phyloP scores from a whole-genome alignment of 2,329 filamentous ascomycete genomes.

The Lachnellula cervina region DNA sequence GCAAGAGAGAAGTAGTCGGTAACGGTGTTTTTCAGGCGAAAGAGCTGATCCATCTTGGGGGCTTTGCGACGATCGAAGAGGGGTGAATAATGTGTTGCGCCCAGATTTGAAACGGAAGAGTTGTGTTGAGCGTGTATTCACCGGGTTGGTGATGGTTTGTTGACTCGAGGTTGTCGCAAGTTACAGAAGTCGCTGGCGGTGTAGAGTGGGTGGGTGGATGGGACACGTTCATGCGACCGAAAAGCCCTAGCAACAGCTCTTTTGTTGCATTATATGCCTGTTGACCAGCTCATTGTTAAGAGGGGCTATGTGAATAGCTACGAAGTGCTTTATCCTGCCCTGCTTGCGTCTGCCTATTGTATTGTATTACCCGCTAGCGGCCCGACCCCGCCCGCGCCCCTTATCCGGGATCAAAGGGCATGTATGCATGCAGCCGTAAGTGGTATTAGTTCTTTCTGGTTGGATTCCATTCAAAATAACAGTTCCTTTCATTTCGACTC shows the following conservation, averaged over 20 bases:
- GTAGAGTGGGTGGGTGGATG: background rate
- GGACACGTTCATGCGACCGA: background rate
- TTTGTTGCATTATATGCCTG: background rate
- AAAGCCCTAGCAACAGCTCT: conserved; percentile 2
- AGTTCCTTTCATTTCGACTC: too few species aligned
- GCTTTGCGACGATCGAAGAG: background rate
- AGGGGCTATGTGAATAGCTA: background rate
- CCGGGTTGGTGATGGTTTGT: background rate
- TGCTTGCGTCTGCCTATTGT: too few species aligned
- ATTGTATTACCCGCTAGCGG: too few species aligned
- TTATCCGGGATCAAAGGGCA: too few species aligned
- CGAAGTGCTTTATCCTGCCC: background rate
- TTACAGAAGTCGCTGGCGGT: background rate
- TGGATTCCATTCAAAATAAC: too few species aligned
- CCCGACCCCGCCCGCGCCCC: too few species aligned
- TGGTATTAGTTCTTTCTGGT: too few species aligned
- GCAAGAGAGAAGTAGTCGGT: conserved; percentile 24
- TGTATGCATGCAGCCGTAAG: too few species aligned
- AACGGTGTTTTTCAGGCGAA: conserved; percentile 26
- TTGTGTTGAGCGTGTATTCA: background rate
- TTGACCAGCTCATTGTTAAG: background rate
- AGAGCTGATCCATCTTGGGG: conserved; percentile 27
- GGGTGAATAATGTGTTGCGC: background rate
- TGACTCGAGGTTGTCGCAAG: background rate
- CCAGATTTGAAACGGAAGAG: background rate